A percentile compares a stretch with the other conserved stretches of the same genome.
phyloP scores from a whole-genome alignment of 2,329 filamentous ascomycete genomes.

The Penicillium palitans region DNA sequence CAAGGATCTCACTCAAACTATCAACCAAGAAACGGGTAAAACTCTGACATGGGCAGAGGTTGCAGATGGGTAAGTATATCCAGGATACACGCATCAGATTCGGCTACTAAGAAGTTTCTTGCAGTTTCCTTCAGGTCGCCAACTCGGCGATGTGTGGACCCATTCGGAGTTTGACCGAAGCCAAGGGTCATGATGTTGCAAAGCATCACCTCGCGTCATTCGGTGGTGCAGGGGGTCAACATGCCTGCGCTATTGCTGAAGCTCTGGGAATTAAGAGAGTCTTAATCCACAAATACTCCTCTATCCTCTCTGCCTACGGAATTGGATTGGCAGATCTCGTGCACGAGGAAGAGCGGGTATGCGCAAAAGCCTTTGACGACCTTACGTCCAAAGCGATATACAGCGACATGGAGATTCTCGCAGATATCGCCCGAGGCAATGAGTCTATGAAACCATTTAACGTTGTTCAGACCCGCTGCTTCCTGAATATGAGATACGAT shows the following conservation, averaged over 20 bases:
- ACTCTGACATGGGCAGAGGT: constrained; percentile 59
- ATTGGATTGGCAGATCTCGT: constrained; percentile 47
- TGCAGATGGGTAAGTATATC: constrained; percentile 19
- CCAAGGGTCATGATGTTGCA: constrained; percentile 81
- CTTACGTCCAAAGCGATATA: not conserved
- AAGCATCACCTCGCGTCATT: constrained; percentile 83
- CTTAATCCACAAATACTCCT: constrained; percentile 64
- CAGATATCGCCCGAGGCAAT: not conserved
- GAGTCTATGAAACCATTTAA: constrained; percentile 4
- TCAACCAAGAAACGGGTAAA: constrained; percentile 64
- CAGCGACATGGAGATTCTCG: not conserved
- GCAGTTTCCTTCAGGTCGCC: constrained; percentile 83
- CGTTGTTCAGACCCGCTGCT: not conserved
- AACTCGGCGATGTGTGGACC: constrained; percentile 89
- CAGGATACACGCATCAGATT: not conserved
- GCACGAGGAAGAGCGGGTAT: constrained; percentile 39
- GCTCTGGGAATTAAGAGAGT: constrained; percentile 78
- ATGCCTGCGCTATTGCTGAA: constrained; percentile 85
- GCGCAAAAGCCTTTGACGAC: constrained; percentile 13
- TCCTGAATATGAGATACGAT: constrained; percentile 41
- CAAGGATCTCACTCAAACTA: constrained; percentile 69
- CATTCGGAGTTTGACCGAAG: constrained; percentile 81
- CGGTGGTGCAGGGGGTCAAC: constrained; percentile 85
- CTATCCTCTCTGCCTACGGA: constrained; percentile 48
- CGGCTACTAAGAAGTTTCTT: constrained; percentile 61